Base-by-base conservation (phyloP, 441 rosid genomes). In the Populus trichocarpa region DNA sequence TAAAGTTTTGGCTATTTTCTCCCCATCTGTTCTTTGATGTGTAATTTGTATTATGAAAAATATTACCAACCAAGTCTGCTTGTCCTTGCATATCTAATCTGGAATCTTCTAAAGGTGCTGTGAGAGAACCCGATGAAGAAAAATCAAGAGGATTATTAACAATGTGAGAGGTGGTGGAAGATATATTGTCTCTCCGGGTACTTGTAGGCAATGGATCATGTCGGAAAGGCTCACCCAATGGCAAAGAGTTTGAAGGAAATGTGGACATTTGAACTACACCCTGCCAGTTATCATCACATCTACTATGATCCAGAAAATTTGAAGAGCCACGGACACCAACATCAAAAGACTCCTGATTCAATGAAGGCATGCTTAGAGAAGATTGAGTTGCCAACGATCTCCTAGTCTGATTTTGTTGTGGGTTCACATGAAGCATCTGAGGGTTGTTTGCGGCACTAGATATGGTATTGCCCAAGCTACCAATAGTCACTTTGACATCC, bases 381-480 rank as follows among this genome's bases (percentile, higher is more conserved):
- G 93, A 76, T 70, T 83, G 92, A 77, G 78, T 88, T 72, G 85
- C 88, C 74, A 83, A 87, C 1, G 87, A 83, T 50, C 77, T 85
- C 53, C 79, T 71, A 78, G 59, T 76, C 12, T 69, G 87, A 71
- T 75, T 61, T 75, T 79, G 88, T 78, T 78, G 90, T 30, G 68
- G 67, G 74, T 77, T 80, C 42, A 72, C 77, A 67, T 81, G 91
- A 25, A 86, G 77, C 83, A 90, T 78, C 76, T 81, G 75, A 76
- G 83, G 77, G 79, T 85, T 90, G 85, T 82, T 82, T 16, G 89
- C 77, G 78, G 84, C 79, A 83, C 73, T 80, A 30, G 86, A 70
- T 23, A 83, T 63, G 64, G 89, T 80, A 68, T 81, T 84, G 84
- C 82, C 86, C 36, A 88, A 85, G 87, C 86, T 81, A 69, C 86